Base-by-base conservation (phyloP, 176 grass and related monocot species). In the Carex myosuroides region DNA sequence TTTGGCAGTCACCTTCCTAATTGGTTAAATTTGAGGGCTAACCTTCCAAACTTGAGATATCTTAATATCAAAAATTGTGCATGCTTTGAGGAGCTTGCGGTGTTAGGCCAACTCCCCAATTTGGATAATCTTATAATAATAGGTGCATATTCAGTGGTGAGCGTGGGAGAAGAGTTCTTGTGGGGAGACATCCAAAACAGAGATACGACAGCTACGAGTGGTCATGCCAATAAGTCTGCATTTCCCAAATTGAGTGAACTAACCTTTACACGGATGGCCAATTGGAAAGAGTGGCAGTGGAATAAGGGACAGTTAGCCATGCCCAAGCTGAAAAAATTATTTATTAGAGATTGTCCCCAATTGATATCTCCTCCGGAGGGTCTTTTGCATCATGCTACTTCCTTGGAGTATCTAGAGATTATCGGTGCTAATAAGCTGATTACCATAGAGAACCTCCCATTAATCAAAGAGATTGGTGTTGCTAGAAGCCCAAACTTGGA, bases 261-360 rank as follows among this genome's bases (percentile, higher is more conserved):
- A 16, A 0, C 0, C 0, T 55, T 78, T 54, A 0, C 2, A 56
- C 2, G 11, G 3, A 54, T 78, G 73, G 1, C 20, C 8, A 29
- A 55, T 57, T 78, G 73, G 73, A 13, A 29, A 32, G 73, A 78
- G 73, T 78, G 73, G 73, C n/a, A 55, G 6, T 78, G 73, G 73
- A 37, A 78, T 18, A 29, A 32, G 17, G 48, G 24, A 78, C 13
- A 13, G 20, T 1, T 11, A 78, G 73, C 73, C 13, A 78, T 78
- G 73, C 73, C 73, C 11, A 56, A 78, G 18, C 21, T 76, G 13
- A 76, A 76, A 12, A 14, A 53, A 54, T 76, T 76, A 26, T 20
- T 5, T 24, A 78, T 78, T 78, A 11, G 0, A 35, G 13, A 14
- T 33, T 33, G 64, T 35, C 64, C 64, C 2, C 6, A 14, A 5